A percentile compares a stretch with the other conserved stretches of the same genome.
These are phyloP conservation scores for Alternaria ethzedia DNA, from an alignment of 2,329 filamentous ascomycete genomes.

Conservation along the genomic window DNA sequence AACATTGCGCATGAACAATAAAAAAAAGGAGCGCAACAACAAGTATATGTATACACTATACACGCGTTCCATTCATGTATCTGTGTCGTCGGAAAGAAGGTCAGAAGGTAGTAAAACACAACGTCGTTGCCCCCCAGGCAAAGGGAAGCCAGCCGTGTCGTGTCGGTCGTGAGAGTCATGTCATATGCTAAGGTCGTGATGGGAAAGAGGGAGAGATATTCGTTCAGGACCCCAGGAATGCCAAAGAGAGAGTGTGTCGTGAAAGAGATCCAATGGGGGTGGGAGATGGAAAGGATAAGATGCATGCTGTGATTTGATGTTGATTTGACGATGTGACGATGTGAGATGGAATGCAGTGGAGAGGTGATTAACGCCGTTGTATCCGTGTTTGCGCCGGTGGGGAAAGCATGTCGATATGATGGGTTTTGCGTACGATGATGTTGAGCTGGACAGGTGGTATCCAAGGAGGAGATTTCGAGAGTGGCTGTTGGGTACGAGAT, in stretches of 20 bases:
- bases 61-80: not conserved
- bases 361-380: not conserved
- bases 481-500: not conserved
- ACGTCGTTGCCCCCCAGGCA: not conserved
- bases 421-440: too few relatives aligned
- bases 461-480: not conserved
- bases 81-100: not conserved
- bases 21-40: not conserved
- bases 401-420: not conserved
- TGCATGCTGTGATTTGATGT: not conserved
- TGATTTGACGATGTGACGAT: not conserved
- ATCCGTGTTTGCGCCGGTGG: not conserved
- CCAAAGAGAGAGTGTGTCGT: not conserved
- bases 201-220: not conserved
- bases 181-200: constrained; percentile 11
- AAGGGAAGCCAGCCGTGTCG: not conserved
- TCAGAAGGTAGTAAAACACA: not conserved
- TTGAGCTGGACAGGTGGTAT: too few relatives aligned
- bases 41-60: not conserved
- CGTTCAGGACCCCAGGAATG: not conserved
- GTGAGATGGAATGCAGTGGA: not conserved
- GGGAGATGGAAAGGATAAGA: not conserved
- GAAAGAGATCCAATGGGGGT: not conserved
- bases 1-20: not conserved
- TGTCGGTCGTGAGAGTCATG: constrained; percentile 8